These are phyloP conservation scores for Pulveroboletus frians DNA, from an alignment of 768 basidiomycete species.

Conservation along the genomic window DNA sequence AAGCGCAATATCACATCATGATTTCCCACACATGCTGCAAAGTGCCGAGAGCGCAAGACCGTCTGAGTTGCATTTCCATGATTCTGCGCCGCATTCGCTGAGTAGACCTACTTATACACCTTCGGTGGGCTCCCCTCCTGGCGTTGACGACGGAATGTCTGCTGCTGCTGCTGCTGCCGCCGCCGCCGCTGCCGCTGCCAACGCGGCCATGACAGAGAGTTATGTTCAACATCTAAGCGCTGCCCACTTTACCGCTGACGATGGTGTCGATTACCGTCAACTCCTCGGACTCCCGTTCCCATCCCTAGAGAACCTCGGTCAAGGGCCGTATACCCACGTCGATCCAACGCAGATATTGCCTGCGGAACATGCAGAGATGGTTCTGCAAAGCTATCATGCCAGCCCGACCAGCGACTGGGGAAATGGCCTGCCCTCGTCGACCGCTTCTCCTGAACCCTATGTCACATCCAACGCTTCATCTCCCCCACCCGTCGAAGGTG, in stretches of 20 bases:
- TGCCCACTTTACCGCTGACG: slow-evolving; percentile 50
- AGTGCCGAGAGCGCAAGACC: slow-evolving; percentile 25
- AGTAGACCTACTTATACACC: slow-evolving; percentile 33
- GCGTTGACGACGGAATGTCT: slow-evolving; percentile 49
- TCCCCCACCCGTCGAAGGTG: slow-evolving; percentile 61
- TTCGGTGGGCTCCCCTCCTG: slow-evolving; percentile 28
- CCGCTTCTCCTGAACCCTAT: slow-evolving; percentile 72
- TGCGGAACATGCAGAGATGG: slow-evolving; percentile 37
- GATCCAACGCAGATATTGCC: slow-evolving; percentile 86
- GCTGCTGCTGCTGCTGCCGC: slow-evolving; percentile 60
- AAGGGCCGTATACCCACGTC: slow-evolving; percentile 69
- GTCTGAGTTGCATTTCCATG: slow-evolving; percentile 29
- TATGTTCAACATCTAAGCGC: slow-evolving; percentile 59
- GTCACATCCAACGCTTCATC: slow-evolving; percentile 66
- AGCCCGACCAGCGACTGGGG: slow-evolving; percentile 85
- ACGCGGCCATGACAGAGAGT: slow-evolving; percentile 65
- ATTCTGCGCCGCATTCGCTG: slow-evolving; percentile 29
- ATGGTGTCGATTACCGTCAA: slow-evolving; percentile 55
- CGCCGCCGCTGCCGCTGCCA: slow-evolving; percentile 58
- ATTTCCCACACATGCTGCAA: slow-evolving; percentile 32
- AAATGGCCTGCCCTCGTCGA: slow-evolving; percentile 63
- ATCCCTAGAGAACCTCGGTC: slow-evolving; percentile 41
- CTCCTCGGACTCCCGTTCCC: slow-evolving; percentile 65
- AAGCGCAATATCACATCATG: slow-evolving; percentile 33
- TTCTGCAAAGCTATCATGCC: slow-evolving; percentile 53